Conservation (phyloP, 2,329 filamentous ascomycete species). For the Madurella fahalii region DNA sequence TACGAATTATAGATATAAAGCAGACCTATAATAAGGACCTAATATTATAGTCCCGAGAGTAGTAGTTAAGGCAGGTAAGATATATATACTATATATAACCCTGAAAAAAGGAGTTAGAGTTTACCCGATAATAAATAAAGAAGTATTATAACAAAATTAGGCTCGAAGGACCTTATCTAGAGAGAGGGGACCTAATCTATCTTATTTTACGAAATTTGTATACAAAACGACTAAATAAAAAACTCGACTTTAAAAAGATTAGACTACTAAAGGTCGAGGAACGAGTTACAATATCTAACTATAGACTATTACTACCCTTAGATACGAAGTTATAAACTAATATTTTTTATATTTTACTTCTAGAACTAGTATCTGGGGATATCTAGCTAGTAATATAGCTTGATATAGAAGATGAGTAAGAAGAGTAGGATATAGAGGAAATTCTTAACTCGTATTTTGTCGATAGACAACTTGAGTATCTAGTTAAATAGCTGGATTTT, state of each 20-base stretch:
- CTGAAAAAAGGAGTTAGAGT: constrained; percentile 9
- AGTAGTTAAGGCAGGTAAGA: constrained; percentile 1
- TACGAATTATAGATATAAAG: constrained; percentile 14
- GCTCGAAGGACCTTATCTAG: constrained; percentile 11
- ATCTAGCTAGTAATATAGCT: neutral
- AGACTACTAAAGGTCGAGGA: constrained; percentile 8
- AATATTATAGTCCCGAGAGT: constrained; percentile 1
- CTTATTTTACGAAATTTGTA: no score
- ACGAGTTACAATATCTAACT: no score
- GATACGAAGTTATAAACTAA: constrained; percentile 3
- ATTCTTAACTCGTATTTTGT: constrained; percentile 4
- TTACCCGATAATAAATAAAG: constrained; percentile 5
- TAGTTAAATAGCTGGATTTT: constrained; percentile 7
- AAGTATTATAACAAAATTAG: constrained; percentile 8
- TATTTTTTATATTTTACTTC: constrained; percentile 11
- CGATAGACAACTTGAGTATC: neutral
- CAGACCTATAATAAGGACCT: constrained; percentile 12
- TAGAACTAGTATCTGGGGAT: constrained; percentile 8
- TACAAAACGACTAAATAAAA: constrained; percentile 9
- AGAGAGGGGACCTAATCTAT: no score
- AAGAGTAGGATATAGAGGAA: constrained; percentile 11
- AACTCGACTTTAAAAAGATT: constrained; percentile 14
- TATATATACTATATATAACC: neutral
- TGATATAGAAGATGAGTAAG: constrained; percentile 9
- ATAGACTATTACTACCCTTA: constrained; percentile 1